phyloP scores from a whole-genome alignment of 257 asterid genomes.

The Galeopsis tetrahit region DNA sequence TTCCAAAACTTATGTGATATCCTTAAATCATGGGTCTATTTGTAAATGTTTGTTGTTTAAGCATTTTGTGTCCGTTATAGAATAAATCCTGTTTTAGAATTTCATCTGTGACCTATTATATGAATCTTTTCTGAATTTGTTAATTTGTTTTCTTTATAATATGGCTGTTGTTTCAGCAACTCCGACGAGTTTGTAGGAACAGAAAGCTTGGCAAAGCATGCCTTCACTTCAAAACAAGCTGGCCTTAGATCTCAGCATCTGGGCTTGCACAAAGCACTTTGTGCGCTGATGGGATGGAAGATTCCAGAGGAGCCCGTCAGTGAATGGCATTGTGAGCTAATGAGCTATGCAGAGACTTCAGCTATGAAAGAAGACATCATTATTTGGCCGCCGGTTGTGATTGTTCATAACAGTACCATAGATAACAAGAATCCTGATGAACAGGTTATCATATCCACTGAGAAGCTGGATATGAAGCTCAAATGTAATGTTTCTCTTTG shows the following conservation, averaged over 20 bases:
- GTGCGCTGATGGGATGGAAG: constrained; percentile 74
- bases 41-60: constrained; percentile 10
- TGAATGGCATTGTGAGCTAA: constrained; percentile 56
- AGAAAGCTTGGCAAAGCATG: constrained; percentile 65
- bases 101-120: not conserved
- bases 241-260: constrained; percentile 71
- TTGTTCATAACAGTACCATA: constrained; percentile 59
- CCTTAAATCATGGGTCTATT: not conserved
- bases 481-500: constrained; percentile 45
- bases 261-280: constrained; percentile 76
- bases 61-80: not conserved
- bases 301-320: constrained; percentile 40
- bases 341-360: constrained; percentile 46
- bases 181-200: constrained; percentile 59
- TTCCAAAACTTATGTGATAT: constrained; percentile 8
- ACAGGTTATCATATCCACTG: constrained; percentile 55
- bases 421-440: constrained; percentile 45
- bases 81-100: constrained; percentile 17
- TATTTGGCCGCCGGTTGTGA: constrained; percentile 75
- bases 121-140: not conserved
- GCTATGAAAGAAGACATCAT: constrained; percentile 64
- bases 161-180: constrained; percentile 49
- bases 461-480: constrained; percentile 57
- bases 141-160: constrained; percentile 22
- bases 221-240: constrained; percentile 49